phyloP scores from a whole-genome alignment of 306 rosid species.

The Vigna hirtella region DNA sequence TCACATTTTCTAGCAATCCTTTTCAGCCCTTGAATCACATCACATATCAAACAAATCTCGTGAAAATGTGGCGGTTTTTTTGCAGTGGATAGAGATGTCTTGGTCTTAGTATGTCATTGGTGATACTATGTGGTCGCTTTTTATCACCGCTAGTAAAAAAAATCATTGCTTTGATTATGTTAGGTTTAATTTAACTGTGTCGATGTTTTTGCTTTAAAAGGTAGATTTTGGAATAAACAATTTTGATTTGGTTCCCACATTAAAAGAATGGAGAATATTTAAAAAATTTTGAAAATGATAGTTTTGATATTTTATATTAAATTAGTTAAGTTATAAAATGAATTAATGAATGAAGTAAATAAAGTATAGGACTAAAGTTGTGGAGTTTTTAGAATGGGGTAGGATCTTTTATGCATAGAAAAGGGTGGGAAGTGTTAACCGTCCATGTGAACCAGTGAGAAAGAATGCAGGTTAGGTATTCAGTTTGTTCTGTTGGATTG shows the following conservation, averaged over 20 bases:
- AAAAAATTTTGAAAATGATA: too few species aligned
- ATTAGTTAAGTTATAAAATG: too few species aligned
- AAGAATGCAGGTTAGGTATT: conserved; percentile 41
- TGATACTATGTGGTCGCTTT: not conserved
- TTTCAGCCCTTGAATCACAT: conserved; percentile 25
- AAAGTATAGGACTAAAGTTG: too few species aligned
- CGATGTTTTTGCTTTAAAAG: too few species aligned
- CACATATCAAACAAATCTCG: not conserved
- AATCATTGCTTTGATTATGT: too few species aligned
- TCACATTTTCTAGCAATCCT: conserved; percentile 3
- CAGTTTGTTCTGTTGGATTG: conserved; percentile 44
- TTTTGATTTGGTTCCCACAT: too few species aligned
- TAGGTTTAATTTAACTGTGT: too few species aligned
- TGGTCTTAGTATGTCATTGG: not conserved
- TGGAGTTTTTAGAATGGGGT: not conserved
- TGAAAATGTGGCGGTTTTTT: not conserved
- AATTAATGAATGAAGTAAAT: too few species aligned
- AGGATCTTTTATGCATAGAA: not conserved
- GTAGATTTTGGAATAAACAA: too few species aligned
- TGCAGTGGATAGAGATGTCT: conserved; percentile 6
- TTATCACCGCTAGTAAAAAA: not conserved
- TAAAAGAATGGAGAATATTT: too few species aligned
- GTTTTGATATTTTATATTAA: too few species aligned
- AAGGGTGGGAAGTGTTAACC: conserved; percentile 36
- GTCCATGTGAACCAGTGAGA: conserved; percentile 40